These are phyloP conservation scores for Neckera pumila DNA, from an alignment of 225 moss, liverwort and hornwort genomes.

Conservation along the genomic window DNA sequence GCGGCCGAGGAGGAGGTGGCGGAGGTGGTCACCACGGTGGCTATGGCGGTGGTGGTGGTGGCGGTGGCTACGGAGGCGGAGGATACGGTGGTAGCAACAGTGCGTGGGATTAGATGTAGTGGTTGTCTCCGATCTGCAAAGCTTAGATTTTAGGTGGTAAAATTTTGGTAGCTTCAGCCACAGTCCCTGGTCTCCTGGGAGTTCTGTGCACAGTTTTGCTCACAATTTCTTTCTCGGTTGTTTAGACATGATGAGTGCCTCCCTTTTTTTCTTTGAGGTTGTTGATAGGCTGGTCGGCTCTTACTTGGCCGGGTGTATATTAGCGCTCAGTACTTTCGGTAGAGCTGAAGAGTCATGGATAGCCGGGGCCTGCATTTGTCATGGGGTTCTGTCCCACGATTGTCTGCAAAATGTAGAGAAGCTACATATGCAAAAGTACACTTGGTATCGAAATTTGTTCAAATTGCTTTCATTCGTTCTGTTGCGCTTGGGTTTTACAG, in stretches of 20 bases:
- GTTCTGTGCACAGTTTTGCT: constrained; percentile 72
- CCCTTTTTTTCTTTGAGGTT: constrained; percentile 39
- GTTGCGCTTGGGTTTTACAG: neutral
- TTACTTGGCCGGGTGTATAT: constrained; percentile 94
- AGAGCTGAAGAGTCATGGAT: constrained; percentile 18
- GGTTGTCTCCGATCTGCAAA: neutral
- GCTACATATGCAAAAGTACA: constrained; percentile 46
- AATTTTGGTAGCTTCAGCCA: constrained; percentile 68
- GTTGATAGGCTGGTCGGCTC: constrained; percentile 78
- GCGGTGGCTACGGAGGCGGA: constrained; percentile 51
- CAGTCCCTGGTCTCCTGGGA: neutral
- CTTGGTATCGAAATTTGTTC: constrained; percentile 18
- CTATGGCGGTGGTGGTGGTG: constrained; percentile 42
- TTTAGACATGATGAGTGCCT: constrained; percentile 47
- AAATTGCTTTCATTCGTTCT: neutral
- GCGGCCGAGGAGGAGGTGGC: constrained; percentile 53
- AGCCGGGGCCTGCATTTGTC: constrained; percentile 12
- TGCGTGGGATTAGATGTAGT: constrained; percentile 72
- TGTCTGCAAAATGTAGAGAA: constrained; percentile 28
- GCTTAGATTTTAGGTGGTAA: constrained; percentile 15
- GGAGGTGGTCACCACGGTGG: constrained; percentile 46
- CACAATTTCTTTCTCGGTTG: constrained; percentile 56
- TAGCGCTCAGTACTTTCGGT: constrained; percentile 33
- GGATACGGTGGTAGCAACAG: constrained; percentile 69
- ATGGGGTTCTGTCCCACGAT: constrained; percentile 15